phyloP scores from a whole-genome alignment of 805 yeast genomes.

The Metschnikowia similis region DNA sequence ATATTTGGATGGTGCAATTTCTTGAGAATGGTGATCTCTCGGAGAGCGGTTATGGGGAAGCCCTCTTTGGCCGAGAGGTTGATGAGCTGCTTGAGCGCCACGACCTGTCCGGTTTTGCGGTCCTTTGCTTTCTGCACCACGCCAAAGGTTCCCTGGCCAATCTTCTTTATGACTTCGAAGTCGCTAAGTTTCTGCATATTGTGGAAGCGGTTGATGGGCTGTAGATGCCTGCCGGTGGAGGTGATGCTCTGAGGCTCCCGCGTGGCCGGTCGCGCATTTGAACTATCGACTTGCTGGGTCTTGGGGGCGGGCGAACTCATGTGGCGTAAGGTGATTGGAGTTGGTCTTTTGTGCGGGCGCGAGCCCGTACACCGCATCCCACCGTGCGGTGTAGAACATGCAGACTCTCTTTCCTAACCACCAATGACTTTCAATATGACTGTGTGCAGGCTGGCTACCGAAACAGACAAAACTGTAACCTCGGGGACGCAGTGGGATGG shows the following conservation, averaged over 20 bases:
- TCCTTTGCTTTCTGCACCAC: slow-evolving; percentile 79
- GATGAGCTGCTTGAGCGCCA: slow-evolving; percentile 85
- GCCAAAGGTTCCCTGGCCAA: slow-evolving; percentile 48
- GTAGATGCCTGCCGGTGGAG: slow-evolving; percentile 6
- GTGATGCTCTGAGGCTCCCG: neutral
- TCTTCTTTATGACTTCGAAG: slow-evolving; percentile 32
- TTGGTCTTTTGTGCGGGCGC: no score
- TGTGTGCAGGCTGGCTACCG: no score
- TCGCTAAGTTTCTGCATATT: slow-evolving; percentile 31
- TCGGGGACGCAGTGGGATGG: no score
- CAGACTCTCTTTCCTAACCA: no score
- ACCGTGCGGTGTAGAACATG: no score
- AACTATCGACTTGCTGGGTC: neutral
- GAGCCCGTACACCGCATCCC: no score
- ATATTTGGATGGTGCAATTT: slow-evolving; percentile 65
- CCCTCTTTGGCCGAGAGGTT: slow-evolving; percentile 73
- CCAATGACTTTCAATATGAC: no score
- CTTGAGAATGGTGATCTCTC: slow-evolving; percentile 84
- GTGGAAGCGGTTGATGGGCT: slow-evolving; percentile 21
- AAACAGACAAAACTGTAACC: no score
- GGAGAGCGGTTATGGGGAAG: slow-evolving; percentile 90
- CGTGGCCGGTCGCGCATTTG: neutral
- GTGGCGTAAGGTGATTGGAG: no score
- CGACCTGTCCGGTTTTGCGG: slow-evolving; percentile 50
- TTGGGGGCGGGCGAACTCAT: no score